A percentile compares a stretch with the other conserved stretches of the same genome.
Conservation (phyloP, 2,329 filamentous ascomycete genomes). For the Hymenoscyphus albidus region DNA sequence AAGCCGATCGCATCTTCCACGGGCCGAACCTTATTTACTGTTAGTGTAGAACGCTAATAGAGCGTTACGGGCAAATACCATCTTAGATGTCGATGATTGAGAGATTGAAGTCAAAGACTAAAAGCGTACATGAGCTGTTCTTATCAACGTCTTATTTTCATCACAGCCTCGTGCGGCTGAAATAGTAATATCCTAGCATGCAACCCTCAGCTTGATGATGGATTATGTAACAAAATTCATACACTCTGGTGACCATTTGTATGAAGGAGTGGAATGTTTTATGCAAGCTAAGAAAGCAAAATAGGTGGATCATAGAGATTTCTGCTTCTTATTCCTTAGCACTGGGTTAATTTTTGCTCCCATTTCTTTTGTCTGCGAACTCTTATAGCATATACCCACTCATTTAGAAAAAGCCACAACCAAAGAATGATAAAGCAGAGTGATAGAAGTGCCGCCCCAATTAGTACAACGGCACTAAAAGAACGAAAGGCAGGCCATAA, state of each 20-base stretch:
- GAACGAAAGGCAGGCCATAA: neutral
- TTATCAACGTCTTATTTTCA: neutral
- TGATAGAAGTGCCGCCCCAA: slow-evolving; percentile 2
- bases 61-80: neutral
- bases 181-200: too few relatives aligned
- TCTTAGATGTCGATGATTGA: neutral
- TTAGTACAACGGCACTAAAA: neutral
- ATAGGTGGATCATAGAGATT: neutral
- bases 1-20: neutral
- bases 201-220: too few relatives aligned
- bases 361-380: neutral
- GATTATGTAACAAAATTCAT: too few relatives aligned
- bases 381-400: neutral
- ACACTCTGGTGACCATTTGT: too few relatives aligned
- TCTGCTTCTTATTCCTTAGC: neutral
- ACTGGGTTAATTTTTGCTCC: neutral
- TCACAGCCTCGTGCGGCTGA: neutral
- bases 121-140: neutral
- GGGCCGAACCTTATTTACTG: slow-evolving; percentile 1
- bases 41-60: neutral
- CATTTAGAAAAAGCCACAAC: neutral
- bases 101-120: neutral
- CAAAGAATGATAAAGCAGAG: neutral
- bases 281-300: neutral
- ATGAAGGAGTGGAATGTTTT: too few relatives aligned